Evolutionary conservation across 73 alveolate species (phyloP).

Genomic region (Symbiodinium natans): DNA sequence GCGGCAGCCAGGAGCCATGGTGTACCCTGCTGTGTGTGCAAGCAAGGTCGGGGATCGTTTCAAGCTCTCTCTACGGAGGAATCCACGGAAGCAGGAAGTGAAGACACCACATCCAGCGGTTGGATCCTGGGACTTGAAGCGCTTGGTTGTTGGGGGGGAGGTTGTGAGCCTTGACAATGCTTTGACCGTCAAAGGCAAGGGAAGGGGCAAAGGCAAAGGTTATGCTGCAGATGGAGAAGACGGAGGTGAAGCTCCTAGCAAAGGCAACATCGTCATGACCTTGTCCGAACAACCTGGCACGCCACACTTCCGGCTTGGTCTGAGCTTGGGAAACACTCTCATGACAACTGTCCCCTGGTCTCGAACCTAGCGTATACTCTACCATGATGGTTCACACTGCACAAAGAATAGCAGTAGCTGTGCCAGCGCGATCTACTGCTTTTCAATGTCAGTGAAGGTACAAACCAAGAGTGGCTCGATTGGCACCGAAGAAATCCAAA

Average conservation of each 20-base stretch:
- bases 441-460: not conserved
- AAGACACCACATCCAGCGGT: conserved; percentile 54
- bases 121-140: conserved; percentile 65
- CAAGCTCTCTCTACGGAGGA: conserved; percentile 17
- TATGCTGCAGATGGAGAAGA: not conserved
- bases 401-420: not conserved
- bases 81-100: not conserved
- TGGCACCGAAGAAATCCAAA: conserved; percentile 29
- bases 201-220: conserved; percentile 62
- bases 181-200: conserved; percentile 48
- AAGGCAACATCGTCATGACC: conserved; percentile 46
- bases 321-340: conserved; percentile 36
- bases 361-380: too few relatives aligned
- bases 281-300: not conserved
- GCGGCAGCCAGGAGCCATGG: conserved; percentile 52
- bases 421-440: not conserved
- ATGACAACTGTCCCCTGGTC: conserved; percentile 22
- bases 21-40: conserved; percentile 59
- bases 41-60: conserved; percentile 22
- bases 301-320: conserved; percentile 9
- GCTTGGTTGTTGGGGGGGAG: conserved; percentile 28
- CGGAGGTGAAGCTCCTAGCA: not conserved
- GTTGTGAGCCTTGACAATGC: conserved; percentile 39
- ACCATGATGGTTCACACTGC: not conserved
- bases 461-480: not conserved